These are phyloP conservation scores for Chlorella sp. DNA, from an alignment of 139 green algal species.

Conservation along the genomic window DNA sequence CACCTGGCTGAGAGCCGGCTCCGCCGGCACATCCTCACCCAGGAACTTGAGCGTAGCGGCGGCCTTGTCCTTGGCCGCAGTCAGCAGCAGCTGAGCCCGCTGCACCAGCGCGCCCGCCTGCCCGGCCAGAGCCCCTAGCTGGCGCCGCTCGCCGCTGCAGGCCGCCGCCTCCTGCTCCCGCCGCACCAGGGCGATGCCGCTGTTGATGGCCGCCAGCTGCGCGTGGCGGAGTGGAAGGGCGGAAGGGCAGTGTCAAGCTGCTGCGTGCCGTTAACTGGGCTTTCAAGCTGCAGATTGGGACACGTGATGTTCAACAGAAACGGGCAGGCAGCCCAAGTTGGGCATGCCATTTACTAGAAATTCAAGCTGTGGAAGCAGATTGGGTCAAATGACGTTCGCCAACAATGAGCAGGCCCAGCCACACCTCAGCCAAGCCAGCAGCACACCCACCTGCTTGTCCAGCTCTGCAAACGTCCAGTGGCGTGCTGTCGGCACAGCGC, in stretches of 20 bases:
- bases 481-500: neutral
- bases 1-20: neutral
- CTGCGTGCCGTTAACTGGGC: too few relatives aligned
- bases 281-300: too few relatives aligned
- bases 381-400: too few relatives aligned
- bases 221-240: neutral
- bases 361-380: too few relatives aligned
- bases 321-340: neutral
- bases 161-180: constrained; percentile 2
- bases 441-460: constrained; percentile 12
- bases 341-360: too few relatives aligned
- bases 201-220: constrained; percentile 1
- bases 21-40: constrained; percentile 14
- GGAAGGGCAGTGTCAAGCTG: too few relatives aligned
- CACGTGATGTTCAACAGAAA: neutral
- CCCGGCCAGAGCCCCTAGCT: neutral
- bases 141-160: neutral
- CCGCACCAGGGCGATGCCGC: constrained; percentile 20
- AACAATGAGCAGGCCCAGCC: too few relatives aligned
- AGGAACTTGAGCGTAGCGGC: neutral
- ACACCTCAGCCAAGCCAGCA: too few relatives aligned
- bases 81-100: constrained; percentile 17
- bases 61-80: neutral
- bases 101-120: constrained; percentile 19
- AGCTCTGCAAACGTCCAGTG: constrained; percentile 30